A percentile compares a stretch with the other conserved stretches of the same genome.
These are phyloP conservation scores for Yamadazyma sp. DNA, from an alignment of 805 yeast genomes.

Conservation along the genomic window DNA sequence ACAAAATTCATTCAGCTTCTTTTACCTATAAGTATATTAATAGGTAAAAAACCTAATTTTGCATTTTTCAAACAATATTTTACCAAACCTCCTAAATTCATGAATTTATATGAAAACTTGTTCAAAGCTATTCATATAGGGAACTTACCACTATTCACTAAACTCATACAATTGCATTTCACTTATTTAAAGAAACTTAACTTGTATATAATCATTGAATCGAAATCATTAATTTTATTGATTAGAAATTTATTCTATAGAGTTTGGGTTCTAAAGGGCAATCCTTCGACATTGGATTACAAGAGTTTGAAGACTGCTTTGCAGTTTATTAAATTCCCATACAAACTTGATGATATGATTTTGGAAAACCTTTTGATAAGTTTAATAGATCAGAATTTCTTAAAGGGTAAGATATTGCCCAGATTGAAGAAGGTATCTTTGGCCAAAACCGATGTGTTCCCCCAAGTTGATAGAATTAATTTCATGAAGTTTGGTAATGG, in stretches of 20 bases:
- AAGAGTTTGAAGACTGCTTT: conserved; percentile 24
- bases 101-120: conserved; percentile 36
- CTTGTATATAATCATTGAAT: conserved; percentile 42
- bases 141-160: conserved; percentile 33
- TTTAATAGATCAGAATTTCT: conserved; percentile 50
- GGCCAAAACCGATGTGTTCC: conserved; percentile 43
- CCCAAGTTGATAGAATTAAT: conserved; percentile 25
- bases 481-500: conserved; percentile 24
- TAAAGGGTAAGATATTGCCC: conserved; percentile 51
- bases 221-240: conserved; percentile 43
- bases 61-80: conserved; percentile 13
- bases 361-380: conserved; percentile 50
- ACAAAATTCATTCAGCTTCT: conserved; percentile 44
- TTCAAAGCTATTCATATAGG: conserved; percentile 41
- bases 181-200: conserved; percentile 34
- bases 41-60: conserved; percentile 51
- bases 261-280: conserved; percentile 26
- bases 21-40: conserved; percentile 50
- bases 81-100: conserved; percentile 13
- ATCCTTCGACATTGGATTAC: conserved; percentile 26
- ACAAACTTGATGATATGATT: conserved; percentile 27
- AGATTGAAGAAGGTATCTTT: conserved; percentile 37
- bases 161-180: conserved; percentile 25
- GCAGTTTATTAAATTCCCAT: conserved; percentile 7
- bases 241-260: conserved; percentile 43